phyloP scores from a whole-genome alignment of 2,329 filamentous ascomycete genomes.

The Neonectria neomacrospora region DNA sequence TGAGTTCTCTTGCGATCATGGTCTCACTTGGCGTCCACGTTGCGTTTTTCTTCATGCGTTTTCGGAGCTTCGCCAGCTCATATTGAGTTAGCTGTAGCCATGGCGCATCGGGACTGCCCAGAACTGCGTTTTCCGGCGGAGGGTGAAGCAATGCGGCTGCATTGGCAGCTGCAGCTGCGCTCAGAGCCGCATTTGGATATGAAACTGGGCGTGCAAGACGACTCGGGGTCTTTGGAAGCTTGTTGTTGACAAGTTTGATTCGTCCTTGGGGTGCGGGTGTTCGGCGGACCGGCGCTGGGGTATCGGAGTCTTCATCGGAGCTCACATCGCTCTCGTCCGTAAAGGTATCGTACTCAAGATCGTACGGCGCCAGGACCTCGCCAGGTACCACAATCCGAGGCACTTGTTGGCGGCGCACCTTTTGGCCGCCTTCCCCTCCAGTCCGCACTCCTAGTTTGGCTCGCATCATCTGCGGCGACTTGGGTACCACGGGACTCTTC shows the following conservation, averaged over 20 bases:
- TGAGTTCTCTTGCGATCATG: conserved; percentile 84
- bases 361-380: conserved; percentile 73
- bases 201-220: conserved; percentile 48
- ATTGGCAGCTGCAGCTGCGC: conserved; percentile 54
- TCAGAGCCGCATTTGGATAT: conserved; percentile 50
- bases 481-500: conserved; percentile 62
- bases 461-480: conserved; percentile 64
- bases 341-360: conserved; percentile 70
- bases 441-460: conserved; percentile 59
- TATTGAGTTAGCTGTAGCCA: conserved; percentile 74
- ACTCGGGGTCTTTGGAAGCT: conserved; percentile 59
- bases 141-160: conserved; percentile 61
- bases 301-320: conserved; percentile 61
- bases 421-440: conserved; percentile 58
- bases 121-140: conserved; percentile 68
- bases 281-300: conserved; percentile 50
- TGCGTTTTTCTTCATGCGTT: conserved; percentile 92
- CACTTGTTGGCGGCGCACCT: conserved; percentile 57
- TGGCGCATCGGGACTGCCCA: conserved; percentile 69
- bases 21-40: conserved; percentile 87
- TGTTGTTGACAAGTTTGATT: conserved; percentile 60
- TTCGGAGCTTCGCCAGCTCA: conserved; percentile 76
- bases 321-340: conserved; percentile 65
- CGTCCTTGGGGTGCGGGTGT: conserved; percentile 54
- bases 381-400: conserved; percentile 73